Conservation (phyloP, 805 yeast genomes). For the Nakazawaea ishiwadae region DNA sequence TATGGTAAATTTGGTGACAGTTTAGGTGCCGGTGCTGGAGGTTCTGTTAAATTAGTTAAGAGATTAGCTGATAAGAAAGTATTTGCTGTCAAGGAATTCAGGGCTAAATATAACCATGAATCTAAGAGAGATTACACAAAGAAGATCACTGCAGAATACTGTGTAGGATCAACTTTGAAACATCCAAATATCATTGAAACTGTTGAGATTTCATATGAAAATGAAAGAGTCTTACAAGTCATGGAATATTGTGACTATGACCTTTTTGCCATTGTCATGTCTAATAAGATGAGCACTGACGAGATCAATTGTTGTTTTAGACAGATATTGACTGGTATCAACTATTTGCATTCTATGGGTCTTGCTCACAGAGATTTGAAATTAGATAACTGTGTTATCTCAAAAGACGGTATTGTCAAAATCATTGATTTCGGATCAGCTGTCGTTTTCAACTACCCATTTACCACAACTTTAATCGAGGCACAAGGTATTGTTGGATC, state of each 20-base stretch:
- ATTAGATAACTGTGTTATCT: conserved; percentile 87
- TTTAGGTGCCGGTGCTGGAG: conserved; percentile 95
- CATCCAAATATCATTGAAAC: conserved; percentile 91
- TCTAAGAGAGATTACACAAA: conserved; percentile 82
- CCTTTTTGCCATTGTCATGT: conserved; percentile 91
- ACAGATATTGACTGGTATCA: conserved; percentile 76
- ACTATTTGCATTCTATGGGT: conserved; percentile 79
- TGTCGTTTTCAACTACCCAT: conserved; percentile 86
- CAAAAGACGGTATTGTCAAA: conserved; percentile 77
- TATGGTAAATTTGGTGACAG: conserved; percentile 82
- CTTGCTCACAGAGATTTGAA: conserved; percentile 89
- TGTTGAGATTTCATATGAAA: conserved; percentile 85
- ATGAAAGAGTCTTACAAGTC: conserved; percentile 81
- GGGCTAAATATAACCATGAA: conserved; percentile 71
- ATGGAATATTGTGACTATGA: conserved; percentile 96
- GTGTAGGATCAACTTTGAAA: conserved; percentile 85
- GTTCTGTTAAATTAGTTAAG: conserved; percentile 72
- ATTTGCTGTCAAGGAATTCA: conserved; percentile 91
- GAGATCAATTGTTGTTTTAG: conserved; percentile 89
- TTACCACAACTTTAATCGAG: conserved; percentile 64
- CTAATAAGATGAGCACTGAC: conserved; percentile 74
- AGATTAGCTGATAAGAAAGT: conserved; percentile 62
- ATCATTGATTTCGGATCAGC: conserved; percentile 93
- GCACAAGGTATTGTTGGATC: conserved; percentile 85
- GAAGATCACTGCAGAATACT: conserved; percentile 90